phyloP scores from a whole-genome alignment of 202 grass and related monocot genomes.

The Zizania palustris region DNA sequence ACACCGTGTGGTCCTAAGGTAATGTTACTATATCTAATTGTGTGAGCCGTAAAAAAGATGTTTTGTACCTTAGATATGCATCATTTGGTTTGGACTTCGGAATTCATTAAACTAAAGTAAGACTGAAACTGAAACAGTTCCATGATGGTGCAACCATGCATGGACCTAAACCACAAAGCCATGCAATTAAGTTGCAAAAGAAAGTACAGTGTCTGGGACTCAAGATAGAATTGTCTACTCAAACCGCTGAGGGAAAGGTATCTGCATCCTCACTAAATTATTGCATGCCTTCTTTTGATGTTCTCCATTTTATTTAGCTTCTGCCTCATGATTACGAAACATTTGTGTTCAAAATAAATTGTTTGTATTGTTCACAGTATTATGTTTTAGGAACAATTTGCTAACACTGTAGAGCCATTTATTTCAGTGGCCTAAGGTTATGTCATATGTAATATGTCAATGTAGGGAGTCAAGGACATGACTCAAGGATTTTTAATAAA shows the following conservation, averaged over 20 bases:
- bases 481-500: slow-evolving; percentile 16
- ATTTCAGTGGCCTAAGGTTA: neutral
- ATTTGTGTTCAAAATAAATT: neutral
- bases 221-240: slow-evolving; percentile 83
- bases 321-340: neutral
- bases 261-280: slow-evolving; percentile 9
- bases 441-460: neutral
- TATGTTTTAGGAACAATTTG: slow-evolving; percentile 8
- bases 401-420: neutral
- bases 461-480: neutral
- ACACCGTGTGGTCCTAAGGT: slow-evolving; percentile 73
- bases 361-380: neutral
- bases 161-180: slow-evolving; percentile 85
- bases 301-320: slow-evolving; percentile 1
- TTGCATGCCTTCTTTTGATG: neutral
- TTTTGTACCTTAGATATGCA: neutral
- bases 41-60: slow-evolving; percentile 1
- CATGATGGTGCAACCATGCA: slow-evolving; percentile 74
- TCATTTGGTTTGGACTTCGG: slow-evolving; percentile 16
- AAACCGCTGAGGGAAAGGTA: slow-evolving; percentile 73
- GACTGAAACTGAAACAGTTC: slow-evolving; percentile 59
- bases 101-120: slow-evolving; percentile 33
- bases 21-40: slow-evolving; percentile 20
- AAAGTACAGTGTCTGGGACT: slow-evolving; percentile 73
- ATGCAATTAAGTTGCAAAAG: slow-evolving; percentile 86